Conservation (phyloP, 192 early-diverging fungal genomes). For the Kappamyces sp. region DNA sequence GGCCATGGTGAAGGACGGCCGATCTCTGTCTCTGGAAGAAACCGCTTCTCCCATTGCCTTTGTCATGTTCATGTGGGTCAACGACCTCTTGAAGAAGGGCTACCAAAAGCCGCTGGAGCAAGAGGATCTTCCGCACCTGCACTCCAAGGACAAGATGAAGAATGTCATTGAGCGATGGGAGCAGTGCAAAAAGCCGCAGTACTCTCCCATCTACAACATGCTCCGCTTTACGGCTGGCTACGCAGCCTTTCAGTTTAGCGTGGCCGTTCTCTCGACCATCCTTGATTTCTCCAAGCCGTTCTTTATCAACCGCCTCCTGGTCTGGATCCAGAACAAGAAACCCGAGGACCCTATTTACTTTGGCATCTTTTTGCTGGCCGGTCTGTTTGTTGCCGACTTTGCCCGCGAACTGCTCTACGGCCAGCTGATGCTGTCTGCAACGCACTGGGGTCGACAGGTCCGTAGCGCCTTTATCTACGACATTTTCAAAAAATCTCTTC, state of each 20-base stretch:
- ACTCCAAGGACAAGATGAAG: slow-evolving; percentile 21
- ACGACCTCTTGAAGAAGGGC: slow-evolving; percentile 34
- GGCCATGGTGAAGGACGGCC: not conserved
- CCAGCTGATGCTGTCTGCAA: slow-evolving; percentile 15
- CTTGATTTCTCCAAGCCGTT: slow-evolving; percentile 34
- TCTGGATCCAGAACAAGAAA: slow-evolving; percentile 26
- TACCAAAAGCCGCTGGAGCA: slow-evolving; percentile 17
- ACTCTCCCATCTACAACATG: not conserved
- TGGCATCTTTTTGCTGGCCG: slow-evolving; percentile 20
- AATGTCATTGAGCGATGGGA: slow-evolving; percentile 15
- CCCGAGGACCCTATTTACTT: not conserved
- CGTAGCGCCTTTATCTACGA: slow-evolving; percentile 19
- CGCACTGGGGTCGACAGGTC: slow-evolving; percentile 13
- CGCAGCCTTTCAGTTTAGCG: slow-evolving; percentile 22
- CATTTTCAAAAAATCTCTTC: slow-evolving; percentile 42
- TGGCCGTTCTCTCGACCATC: slow-evolving; percentile 12
- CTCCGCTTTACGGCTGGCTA: not conserved
- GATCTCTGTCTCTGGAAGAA: not conserved
- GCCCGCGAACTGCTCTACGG: slow-evolving; percentile 15
- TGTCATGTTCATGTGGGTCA: slow-evolving; percentile 42
- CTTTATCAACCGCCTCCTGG: slow-evolving; percentile 40
- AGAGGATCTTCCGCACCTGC: slow-evolving; percentile 38
- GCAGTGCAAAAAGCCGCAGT: not conserved
- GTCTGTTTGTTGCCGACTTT: slow-evolving; percentile 16
- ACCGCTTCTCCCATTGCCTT: slow-evolving; percentile 28